Conservation (phyloP, 805 yeast genomes). For the Cyberlindnera mycetangii region DNA sequence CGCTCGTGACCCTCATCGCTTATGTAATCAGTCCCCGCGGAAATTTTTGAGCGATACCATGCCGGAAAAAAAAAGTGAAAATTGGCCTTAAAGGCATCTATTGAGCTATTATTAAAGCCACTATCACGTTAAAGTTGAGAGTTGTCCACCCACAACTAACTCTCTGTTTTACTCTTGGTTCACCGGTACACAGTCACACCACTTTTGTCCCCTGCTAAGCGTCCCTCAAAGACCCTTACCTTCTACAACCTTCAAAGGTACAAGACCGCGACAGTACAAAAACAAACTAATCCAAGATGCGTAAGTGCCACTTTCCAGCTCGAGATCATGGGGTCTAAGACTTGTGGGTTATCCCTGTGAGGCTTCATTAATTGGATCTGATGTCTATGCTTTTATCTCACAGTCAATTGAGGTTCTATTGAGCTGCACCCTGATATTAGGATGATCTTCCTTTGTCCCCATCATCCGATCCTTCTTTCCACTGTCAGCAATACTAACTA, state of each 20-base stretch:
- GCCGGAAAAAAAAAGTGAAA: slow-evolving; percentile 14
- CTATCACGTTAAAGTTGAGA: not conserved
- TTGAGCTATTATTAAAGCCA: not conserved
- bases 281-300: slow-evolving; percentile 5
- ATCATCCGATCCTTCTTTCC: not conserved
- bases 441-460: not conserved
- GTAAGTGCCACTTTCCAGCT: not conserved
- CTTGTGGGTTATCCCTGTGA: no score
- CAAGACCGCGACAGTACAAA: slow-evolving; percentile 1
- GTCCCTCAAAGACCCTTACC: slow-evolving; percentile 1
- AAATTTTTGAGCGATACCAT: not conserved
- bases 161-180: not conserved
- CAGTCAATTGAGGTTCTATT: no score
- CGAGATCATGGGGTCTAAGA: no score
- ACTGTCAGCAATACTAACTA: not conserved
- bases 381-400: no score
- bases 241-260: not conserved
- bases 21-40: not conserved
- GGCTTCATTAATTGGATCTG: no score
- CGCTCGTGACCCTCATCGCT: slow-evolving; percentile 4
- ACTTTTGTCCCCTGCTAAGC: not conserved
- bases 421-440: not conserved
- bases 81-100: not conserved
- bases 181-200: not conserved
- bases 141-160: not conserved